Conservation (phyloP, 2,329 filamentous ascomycete species). For the Sclerotinia nivalis region DNA sequence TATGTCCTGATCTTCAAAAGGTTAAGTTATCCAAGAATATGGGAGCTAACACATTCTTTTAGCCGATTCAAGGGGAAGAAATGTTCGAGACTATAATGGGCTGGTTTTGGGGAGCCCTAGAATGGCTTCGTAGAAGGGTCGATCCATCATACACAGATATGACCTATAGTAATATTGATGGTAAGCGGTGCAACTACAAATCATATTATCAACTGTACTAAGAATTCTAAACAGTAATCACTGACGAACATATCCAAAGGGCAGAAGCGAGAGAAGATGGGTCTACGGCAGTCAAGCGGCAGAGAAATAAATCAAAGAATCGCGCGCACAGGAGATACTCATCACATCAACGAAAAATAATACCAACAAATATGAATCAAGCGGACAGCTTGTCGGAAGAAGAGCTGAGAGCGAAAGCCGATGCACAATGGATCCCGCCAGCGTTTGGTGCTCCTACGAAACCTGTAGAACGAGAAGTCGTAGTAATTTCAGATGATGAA, state of each 20-base stretch:
- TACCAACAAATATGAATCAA: constrained; percentile 21
- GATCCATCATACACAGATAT: constrained; percentile 24
- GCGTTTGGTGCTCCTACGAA: constrained; percentile 22
- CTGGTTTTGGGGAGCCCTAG: not conserved
- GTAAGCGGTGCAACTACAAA: not conserved
- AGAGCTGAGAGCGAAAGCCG: constrained; percentile 25
- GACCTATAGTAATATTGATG: constrained; percentile 19
- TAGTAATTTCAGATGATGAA: constrained; percentile 20
- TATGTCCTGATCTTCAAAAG: not conserved
- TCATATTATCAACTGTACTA: constrained; percentile 6
- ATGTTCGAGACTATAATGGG: constrained; percentile 18
- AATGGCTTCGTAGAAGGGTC: constrained; percentile 5
- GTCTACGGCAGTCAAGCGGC: constrained; percentile 30
- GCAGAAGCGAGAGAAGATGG: constrained; percentile 28
- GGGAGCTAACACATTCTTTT: not conserved
- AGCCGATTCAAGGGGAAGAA: constrained; percentile 15
- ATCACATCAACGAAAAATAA: not conserved
- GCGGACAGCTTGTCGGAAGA: constrained; percentile 26
- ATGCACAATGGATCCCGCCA: constrained; percentile 34
- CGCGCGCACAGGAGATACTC: not conserved
- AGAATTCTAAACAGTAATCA: constrained; percentile 23
- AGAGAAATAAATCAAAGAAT: constrained; percentile 22
- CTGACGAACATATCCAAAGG: constrained; percentile 28
- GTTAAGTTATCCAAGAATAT: too few relatives aligned
- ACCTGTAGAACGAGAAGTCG: not conserved